phyloP scores from a whole-genome alignment of 2,329 filamentous ascomycete species.

The Penicillium sp. region DNA sequence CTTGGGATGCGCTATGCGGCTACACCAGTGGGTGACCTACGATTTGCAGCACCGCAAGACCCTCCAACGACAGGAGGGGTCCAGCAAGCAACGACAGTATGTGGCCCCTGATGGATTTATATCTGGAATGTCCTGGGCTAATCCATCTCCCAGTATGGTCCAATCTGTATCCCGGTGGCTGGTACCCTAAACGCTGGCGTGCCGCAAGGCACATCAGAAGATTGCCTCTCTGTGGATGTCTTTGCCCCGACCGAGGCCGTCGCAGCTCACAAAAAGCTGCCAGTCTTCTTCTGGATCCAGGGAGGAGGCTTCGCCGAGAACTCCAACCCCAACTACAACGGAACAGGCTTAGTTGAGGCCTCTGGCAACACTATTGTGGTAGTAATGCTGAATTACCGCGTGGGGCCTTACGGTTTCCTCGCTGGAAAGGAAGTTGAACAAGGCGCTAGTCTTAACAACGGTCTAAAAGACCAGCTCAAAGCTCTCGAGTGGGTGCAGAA shows the following conservation, averaged over 20 bases:
- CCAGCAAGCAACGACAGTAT: conserved; percentile 56
- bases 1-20: conserved; percentile 72
- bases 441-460: conserved; percentile 61
- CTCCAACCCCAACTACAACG: conserved; percentile 60
- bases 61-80: conserved; percentile 49
- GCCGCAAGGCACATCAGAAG: conserved; percentile 47
- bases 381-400: conserved; percentile 72
- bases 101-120: conserved; percentile 3
- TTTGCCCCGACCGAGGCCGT: conserved; percentile 37
- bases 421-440: conserved; percentile 54
- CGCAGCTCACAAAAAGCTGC: conserved; percentile 49
- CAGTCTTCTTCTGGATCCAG: conserved; percentile 63
- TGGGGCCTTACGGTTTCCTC: conserved; percentile 71
- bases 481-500: conserved; percentile 67
- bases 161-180: conserved; percentile 64
- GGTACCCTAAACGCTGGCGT: conserved; percentile 54
- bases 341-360: conserved; percentile 58
- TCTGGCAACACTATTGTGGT: conserved; percentile 62
- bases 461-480: conserved; percentile 67
- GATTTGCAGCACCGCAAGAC: conserved; percentile 67
- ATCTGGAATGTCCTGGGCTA: not conserved
- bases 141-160: not conserved
- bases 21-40: conserved; percentile 61
- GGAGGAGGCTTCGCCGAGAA: conserved; percentile 62
- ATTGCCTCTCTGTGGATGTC: conserved; percentile 45